A percentile compares a stretch with the other conserved stretches of the same genome.
Evolutionary conservation across 2,329 filamentous ascomycete genomes (phyloP).

Genomic region (Aspergillus ochraceoroseus): DNA sequence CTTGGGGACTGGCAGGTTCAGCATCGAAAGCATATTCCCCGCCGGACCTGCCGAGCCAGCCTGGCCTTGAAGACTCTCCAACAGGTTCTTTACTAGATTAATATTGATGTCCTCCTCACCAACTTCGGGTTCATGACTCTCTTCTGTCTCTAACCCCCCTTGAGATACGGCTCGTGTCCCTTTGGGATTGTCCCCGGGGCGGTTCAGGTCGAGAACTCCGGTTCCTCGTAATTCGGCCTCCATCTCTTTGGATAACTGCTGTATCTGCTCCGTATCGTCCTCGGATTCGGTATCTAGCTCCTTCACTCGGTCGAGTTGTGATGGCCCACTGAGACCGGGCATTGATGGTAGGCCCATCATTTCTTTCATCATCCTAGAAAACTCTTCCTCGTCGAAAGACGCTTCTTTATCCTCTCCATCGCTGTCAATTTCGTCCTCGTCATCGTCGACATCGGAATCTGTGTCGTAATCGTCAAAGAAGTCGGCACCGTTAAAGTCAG

Average conservation of each 20-base stretch:
- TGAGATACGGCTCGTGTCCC: constrained; percentile 25
- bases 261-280: constrained; percentile 57
- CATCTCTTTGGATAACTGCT: constrained; percentile 44
- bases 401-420: constrained; percentile 69
- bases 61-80: constrained; percentile 90
- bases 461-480: constrained; percentile 64
- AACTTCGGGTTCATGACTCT: constrained; percentile 20
- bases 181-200: constrained; percentile 18
- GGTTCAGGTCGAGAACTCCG: constrained; percentile 42
- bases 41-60: constrained; percentile 79
- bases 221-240: constrained; percentile 46
- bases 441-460: constrained; percentile 54
- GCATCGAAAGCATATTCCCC: constrained; percentile 77
- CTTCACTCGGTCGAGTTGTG: constrained; percentile 35
- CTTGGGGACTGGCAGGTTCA: constrained; percentile 75
- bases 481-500: constrained; percentile 73
- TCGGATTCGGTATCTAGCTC: constrained; percentile 49
- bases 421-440: constrained; percentile 52
- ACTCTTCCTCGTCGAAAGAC: constrained; percentile 78
- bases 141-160: constrained; percentile 27
- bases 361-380: constrained; percentile 81
- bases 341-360: constrained; percentile 69
- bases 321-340: constrained; percentile 23
- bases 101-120: constrained; percentile 71
- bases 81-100: constrained; percentile 80